These are phyloP conservation scores for Microbotryomycetes sp. DNA, from an alignment of 1,284 basidiomycete species.

Conservation along the genomic window DNA sequence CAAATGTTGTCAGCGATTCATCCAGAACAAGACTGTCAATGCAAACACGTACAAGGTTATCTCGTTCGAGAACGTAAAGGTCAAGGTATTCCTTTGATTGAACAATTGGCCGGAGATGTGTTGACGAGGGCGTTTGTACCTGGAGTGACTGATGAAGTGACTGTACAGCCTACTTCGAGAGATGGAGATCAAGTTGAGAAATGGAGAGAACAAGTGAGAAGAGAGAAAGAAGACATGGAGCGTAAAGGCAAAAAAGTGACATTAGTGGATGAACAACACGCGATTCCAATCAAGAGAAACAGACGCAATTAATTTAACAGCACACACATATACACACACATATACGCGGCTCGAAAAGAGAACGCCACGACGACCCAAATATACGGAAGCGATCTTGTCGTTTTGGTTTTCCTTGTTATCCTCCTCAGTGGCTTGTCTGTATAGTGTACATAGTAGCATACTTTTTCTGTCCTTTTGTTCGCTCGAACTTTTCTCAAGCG, in stretches of 20 bases:
- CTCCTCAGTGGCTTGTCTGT: too few species aligned
- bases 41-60: slow-evolving; percentile 31
- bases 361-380: too few species aligned
- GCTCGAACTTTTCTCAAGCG: too few species aligned
- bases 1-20: slow-evolving; percentile 18
- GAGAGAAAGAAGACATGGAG: neutral
- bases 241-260: neutral
- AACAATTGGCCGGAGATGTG: slow-evolving; percentile 22
- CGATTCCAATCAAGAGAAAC: neutral
- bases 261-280: neutral
- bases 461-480: too few species aligned
- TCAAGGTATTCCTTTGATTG: slow-evolving; percentile 25
- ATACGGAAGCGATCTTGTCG: too few species aligned
- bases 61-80: slow-evolving; percentile 19
- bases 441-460: too few species aligned
- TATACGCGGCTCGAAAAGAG: too few species aligned
- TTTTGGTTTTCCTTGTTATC: too few species aligned
- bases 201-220: neutral
- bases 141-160: neutral
- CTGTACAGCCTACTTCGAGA: neutral
- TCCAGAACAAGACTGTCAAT: slow-evolving; percentile 18
- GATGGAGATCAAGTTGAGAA: neutral
- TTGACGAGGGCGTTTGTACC: neutral
- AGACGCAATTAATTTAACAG: too few species aligned
- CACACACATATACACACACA: too few species aligned